Percentiles rank a stretch among this genome's conserved stretches.
These are phyloP conservation scores for Sphaerobolus stellatus DNA, from an alignment of 1,284 basidiomycete species.

Conservation along the genomic window DNA sequence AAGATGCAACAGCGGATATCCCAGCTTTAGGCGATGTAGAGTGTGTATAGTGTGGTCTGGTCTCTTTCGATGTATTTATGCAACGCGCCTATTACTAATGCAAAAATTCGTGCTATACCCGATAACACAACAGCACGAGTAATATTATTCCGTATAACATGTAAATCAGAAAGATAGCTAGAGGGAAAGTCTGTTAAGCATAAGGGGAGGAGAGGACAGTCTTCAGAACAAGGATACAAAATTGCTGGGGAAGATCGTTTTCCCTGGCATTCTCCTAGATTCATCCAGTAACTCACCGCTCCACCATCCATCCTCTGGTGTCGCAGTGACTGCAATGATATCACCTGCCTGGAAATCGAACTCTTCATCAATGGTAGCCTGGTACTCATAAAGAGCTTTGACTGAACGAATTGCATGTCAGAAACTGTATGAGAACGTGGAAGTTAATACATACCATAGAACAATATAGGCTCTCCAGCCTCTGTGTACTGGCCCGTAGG, in stretches of 20 bases:
- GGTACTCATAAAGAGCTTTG: constrained; percentile 91
- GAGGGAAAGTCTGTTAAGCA: background rate
- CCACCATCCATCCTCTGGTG: constrained; percentile 96
- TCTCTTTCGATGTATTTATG: background rate
- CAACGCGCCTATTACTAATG: no score
- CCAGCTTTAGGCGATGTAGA: constrained; percentile 38
- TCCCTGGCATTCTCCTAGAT: constrained; percentile 70
- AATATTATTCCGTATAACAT: no score
- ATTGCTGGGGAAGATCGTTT: constrained; percentile 91
- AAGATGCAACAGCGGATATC: constrained; percentile 65
- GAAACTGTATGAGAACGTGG: background rate
- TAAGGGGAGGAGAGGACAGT: background rate
- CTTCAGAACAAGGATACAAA: constrained; percentile 73
- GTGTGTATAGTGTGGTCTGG: background rate
- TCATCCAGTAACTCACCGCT: constrained; percentile 85
- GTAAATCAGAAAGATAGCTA: background rate
- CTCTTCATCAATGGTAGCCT: constrained; percentile 83
- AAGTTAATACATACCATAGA: constrained; percentile 61
- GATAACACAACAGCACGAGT: no score
- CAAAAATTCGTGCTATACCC: no score
- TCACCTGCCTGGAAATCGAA: constrained; percentile 91
- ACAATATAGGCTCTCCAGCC: constrained; percentile 74
- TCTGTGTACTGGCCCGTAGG: constrained; percentile 75
- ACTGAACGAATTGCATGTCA: constrained; percentile 53
- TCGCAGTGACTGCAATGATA: constrained; percentile 89